These are phyloP conservation scores for Pythium vanterpoolii DNA, from an alignment of 352 stramenopile genomes.

Conservation along the genomic window DNA sequence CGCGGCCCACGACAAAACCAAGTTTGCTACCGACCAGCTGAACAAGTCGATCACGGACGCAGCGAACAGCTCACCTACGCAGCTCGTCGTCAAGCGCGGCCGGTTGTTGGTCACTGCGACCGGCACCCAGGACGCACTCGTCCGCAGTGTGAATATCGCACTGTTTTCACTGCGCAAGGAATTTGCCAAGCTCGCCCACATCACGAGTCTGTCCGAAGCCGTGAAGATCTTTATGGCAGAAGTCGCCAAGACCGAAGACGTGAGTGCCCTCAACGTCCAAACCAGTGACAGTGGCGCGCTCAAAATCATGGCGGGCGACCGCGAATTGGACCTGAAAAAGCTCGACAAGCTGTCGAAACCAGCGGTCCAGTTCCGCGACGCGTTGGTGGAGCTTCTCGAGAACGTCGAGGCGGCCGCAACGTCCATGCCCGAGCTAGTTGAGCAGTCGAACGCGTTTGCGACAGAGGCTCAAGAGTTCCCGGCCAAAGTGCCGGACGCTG, in stretches of 20 bases:
- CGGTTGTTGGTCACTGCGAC: conserved; percentile 30
- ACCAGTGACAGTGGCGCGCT: conserved; percentile 38
- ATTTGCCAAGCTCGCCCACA: conserved; percentile 34
- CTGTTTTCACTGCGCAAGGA: conserved; percentile 42
- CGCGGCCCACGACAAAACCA: conserved; percentile 26
- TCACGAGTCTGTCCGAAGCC: conserved; percentile 33
- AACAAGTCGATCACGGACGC: conserved; percentile 36
- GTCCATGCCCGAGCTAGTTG: conserved; percentile 42
- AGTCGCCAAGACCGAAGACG: conserved; percentile 41
- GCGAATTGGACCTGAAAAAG: conserved; percentile 43
- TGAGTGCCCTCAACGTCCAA: conserved; percentile 28
- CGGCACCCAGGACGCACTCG: conserved; percentile 23
- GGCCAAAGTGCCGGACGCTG: conserved; percentile 37
- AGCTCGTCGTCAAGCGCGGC: conserved; percentile 34
- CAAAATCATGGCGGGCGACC: conserved; percentile 43
- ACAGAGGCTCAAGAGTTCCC: conserved; percentile 45
- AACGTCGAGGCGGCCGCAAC: conserved; percentile 44
- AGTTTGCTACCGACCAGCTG: conserved; percentile 25
- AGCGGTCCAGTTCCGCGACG: conserved; percentile 40
- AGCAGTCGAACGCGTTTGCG: conserved; percentile 33
- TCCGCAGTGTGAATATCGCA: conserved; percentile 30
- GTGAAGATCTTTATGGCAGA: conserved; percentile 40
- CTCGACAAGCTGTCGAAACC: conserved; percentile 44
- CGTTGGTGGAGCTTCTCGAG: conserved; percentile 45
- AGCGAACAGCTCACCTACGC: conserved; percentile 24